A percentile compares a stretch with the other conserved stretches of the same genome.
These are phyloP conservation scores for Xylaria sp. DNA, from an alignment of 2,329 filamentous ascomycete genomes.

Conservation along the genomic window DNA sequence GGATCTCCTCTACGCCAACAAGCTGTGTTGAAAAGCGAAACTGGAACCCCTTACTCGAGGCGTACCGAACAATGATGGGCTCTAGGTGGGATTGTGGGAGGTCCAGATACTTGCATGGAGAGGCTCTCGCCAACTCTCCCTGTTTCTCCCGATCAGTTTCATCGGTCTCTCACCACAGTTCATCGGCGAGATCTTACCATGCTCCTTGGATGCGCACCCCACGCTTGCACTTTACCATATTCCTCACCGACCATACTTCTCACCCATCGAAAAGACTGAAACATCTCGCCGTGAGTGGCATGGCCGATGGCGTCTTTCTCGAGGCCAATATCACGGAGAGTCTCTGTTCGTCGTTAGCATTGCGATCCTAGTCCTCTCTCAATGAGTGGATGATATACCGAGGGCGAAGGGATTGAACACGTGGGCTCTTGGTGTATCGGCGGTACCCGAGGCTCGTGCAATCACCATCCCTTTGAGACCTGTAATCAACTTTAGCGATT, in stretches of 20 bases:
- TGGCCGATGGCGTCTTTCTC: slow-evolving; percentile 48
- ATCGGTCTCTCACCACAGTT: not conserved
- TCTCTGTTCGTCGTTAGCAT: slow-evolving; percentile 46
- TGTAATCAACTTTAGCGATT: slow-evolving; percentile 28
- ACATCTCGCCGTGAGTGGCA: slow-evolving; percentile 47
- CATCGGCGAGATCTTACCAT: slow-evolving; percentile 41
- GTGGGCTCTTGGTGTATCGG: slow-evolving; percentile 63
- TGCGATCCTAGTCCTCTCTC: not conserved
- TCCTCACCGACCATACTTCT: slow-evolving; percentile 59
- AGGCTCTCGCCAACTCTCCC: slow-evolving; percentile 50
- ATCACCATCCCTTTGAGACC: slow-evolving; percentile 60
- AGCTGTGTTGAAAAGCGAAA: slow-evolving; percentile 48
- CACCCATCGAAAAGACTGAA: slow-evolving; percentile 59
- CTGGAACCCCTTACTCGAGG: slow-evolving; percentile 45
- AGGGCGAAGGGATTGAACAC: slow-evolving; percentile 64
- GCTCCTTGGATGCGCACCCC: slow-evolving; percentile 54
- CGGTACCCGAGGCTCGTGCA: slow-evolving; percentile 53
- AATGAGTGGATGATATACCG: slow-evolving; percentile 37
- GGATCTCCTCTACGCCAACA: slow-evolving; percentile 36
- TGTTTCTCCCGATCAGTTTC: slow-evolving; percentile 28
- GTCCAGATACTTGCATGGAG: slow-evolving; percentile 50
- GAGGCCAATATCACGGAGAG: slow-evolving; percentile 57
- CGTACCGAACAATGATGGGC: slow-evolving; percentile 49
- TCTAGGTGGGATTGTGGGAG: slow-evolving; percentile 52
- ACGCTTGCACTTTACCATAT: slow-evolving; percentile 55